phyloP scores from a whole-genome alignment of 2,329 filamentous ascomycete genomes.

The Penicillium verrucosum region DNA sequence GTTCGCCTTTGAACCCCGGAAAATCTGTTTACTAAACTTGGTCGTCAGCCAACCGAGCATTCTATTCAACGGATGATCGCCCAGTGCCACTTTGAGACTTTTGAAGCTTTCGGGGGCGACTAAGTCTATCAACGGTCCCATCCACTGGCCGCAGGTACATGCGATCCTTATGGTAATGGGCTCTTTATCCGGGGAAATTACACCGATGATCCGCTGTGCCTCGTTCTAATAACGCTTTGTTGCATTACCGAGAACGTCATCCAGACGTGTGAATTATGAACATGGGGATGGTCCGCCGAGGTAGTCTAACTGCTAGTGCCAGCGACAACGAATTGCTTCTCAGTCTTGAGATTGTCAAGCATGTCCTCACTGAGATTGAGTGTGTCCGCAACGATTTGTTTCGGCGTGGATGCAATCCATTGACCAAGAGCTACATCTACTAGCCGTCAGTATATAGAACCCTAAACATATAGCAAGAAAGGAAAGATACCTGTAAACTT shows the following conservation, averaged over 20 bases:
- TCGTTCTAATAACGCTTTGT: not conserved
- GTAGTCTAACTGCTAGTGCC: constrained; percentile 15
- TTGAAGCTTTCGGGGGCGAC: not conserved
- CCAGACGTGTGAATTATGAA: not conserved
- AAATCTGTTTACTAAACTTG: too few relatives aligned
- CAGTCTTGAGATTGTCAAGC: constrained; percentile 42
- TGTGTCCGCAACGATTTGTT: constrained; percentile 58
- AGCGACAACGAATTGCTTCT: constrained; percentile 47
- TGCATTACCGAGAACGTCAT: not conserved
- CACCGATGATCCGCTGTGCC: not conserved
- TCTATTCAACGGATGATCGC: too few relatives aligned
- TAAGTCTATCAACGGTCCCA: not conserved
- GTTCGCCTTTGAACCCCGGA: too few relatives aligned
- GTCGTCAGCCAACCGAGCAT: not conserved
- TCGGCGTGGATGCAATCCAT: constrained; percentile 52
- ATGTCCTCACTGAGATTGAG: constrained; percentile 45
- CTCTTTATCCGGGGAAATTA: not conserved
- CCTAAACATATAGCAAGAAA: not conserved
- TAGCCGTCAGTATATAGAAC: constrained; percentile 20
- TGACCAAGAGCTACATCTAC: constrained; percentile 48
- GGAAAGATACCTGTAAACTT: constrained; percentile 51
- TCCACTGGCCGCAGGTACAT: not conserved
- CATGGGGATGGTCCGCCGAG: not conserved
- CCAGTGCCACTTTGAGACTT: not conserved
- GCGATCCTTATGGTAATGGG: not conserved